A percentile compares a stretch with the other conserved stretches of the same genome.
These are phyloP conservation scores for Crithidia brevicula DNA, from an alignment of 208 protist genomes.

Conservation along the genomic window DNA sequence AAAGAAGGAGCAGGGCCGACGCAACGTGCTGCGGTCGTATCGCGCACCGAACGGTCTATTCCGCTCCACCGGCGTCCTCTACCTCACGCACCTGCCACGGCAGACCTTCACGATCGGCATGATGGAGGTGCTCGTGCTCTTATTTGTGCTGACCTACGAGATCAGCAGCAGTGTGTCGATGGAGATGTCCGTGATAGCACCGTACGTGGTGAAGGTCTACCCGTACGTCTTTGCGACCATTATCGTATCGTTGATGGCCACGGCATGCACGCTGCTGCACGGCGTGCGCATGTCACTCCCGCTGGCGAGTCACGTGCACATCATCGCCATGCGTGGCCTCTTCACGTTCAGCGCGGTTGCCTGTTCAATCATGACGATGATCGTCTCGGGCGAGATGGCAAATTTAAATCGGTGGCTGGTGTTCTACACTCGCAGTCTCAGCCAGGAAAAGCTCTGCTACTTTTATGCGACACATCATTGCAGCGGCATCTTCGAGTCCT, in stretches of 20 bases:
- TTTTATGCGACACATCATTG: conserved; percentile 41
- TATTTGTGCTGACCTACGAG: conserved; percentile 38
- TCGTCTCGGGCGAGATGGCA: conserved; percentile 38
- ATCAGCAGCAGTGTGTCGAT: conserved; percentile 33
- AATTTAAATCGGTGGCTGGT: conserved; percentile 3
- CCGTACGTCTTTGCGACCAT: conserved; percentile 36
- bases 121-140: conserved; percentile 42
- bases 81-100: conserved; percentile 62
- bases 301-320: conserved; percentile 4
- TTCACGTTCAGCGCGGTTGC: conserved; percentile 35
- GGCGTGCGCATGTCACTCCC: conserved; percentile 60
- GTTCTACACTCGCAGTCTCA: neutral
- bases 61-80: conserved; percentile 60
- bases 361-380: conserved; percentile 41
- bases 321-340: conserved; percentile 23
- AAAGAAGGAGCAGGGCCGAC: conserved; percentile 28
- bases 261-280: conserved; percentile 48
- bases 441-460: conserved; percentile 2
- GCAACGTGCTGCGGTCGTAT: conserved; percentile 42
- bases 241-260: conserved; percentile 32
- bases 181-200: conserved; percentile 17
- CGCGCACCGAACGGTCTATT: conserved; percentile 52
- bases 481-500: conserved; percentile 43
- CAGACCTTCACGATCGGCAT: conserved; percentile 71
- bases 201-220: conserved; percentile 42